Evolutionary conservation across 371 early-diverging fungal species (phyloP), one percentile per base, ranked within the genome.

Genomic region (Conidiobolus incongruus): DNA sequence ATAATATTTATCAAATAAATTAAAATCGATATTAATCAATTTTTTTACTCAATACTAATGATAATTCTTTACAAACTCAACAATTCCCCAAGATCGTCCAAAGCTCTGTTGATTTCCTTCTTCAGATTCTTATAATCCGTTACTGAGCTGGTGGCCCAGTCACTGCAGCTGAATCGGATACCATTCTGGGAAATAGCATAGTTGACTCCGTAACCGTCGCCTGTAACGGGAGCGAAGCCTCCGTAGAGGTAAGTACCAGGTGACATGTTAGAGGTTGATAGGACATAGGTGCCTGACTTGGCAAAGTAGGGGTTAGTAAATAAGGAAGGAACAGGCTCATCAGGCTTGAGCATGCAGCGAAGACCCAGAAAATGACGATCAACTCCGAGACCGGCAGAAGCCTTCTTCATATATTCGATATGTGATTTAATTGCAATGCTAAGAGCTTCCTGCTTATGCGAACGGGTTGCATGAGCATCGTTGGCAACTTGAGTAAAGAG

Each of bases 331-430:
- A 47, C 48, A 26, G 47, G 47, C 44, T 71, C 72, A 11, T 55
- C 61, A 0, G 47, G 40, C 29, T 55, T 50, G 43, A 80, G 58
- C 65, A 68, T 65, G 13, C 55, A 55, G 17, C 70, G 65, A 19
- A 86, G 68, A 1, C 81, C 85, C 22, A 87, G 55, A 51, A 81
- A 45, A 54, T 84, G 87, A 31, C 86, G 73, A 51, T 87, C 88
- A 32, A 83, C 73, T n/a, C 86, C 88, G 39, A 65, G 49, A 20
- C 82, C 54, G 4, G 52, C 50, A 0, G 65, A 54, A 11, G 85
- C 84, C 0, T 75, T 72, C 30, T 47, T 59, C 64, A 77, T 70
- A 59, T 71, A 68, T 44, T 59, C 60, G 8, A 61, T 37, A 42
- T 86, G 88, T 0, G 72, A 28, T 24, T 55, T 49, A 30, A 74